Evolutionary conservation across 306 rosid genomes (phyloP).

Genomic region (apple (Malus domestica)): DNA sequence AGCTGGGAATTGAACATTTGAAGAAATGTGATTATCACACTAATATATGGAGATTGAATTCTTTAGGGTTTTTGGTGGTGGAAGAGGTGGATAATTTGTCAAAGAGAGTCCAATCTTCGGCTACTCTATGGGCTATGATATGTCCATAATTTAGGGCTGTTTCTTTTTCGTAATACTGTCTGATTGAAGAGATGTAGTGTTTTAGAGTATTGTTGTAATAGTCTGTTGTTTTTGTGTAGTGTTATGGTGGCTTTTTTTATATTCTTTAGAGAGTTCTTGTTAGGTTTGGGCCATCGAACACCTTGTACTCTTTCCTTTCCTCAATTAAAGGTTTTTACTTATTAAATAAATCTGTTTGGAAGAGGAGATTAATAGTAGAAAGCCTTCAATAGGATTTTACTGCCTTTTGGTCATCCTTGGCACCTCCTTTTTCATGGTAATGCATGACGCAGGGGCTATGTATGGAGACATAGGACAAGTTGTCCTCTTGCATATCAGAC

Average conservation of each 20-base stretch:
- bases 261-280: neutral
- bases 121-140: neutral
- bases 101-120: neutral
- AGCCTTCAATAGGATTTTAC: neutral
- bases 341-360: neutral
- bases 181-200: neutral
- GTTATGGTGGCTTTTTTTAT: neutral
- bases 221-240: neutral
- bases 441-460: neutral
- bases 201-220: neutral
- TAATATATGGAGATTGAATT: neutral
- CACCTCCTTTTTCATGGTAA: neutral
- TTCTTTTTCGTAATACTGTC: neutral
- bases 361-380: neutral
- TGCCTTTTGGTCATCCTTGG: neutral
- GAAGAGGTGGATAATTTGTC: neutral
- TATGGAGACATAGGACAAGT: neutral
- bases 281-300: neutral
- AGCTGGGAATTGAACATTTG: neutral
- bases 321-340: neutral
- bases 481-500: neutral
- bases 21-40: neutral
- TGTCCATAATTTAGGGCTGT: neutral
- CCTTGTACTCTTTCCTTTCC: neutral
- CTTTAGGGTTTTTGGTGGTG: neutral